phyloP scores from a whole-genome alignment of 345 rosid species.

The Hypericum androsaemum region DNA sequence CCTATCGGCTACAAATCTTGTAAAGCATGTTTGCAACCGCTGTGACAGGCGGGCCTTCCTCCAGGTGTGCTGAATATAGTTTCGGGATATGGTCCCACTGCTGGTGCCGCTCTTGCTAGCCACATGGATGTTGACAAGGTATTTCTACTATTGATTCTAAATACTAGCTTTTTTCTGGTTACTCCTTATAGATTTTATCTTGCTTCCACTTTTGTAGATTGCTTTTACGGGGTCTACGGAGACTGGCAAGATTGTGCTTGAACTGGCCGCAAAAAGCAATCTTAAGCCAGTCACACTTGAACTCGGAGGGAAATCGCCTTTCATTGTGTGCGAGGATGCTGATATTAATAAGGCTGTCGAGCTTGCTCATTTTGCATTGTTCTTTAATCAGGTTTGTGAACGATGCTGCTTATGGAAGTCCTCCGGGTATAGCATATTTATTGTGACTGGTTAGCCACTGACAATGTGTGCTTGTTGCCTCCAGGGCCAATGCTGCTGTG shows the following conservation, averaged over 20 bases:
- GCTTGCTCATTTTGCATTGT: constrained; percentile 20
- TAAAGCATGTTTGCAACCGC: too few species aligned
- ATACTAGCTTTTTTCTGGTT: too few species aligned
- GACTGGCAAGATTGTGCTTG: constrained; percentile 17
- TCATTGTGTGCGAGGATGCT: constrained; percentile 22
- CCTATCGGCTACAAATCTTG: too few species aligned
- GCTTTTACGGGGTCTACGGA: constrained; percentile 25
- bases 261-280: constrained; percentile 22
- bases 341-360: constrained; percentile 20
- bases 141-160: too few species aligned
- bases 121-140: too few species aligned
- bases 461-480: neutral
- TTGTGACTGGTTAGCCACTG: neutral
- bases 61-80: too few species aligned
- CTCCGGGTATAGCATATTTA: neutral
- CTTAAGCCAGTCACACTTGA: constrained; percentile 23
- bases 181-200: too few species aligned
- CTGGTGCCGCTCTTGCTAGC: too few species aligned
- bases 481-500: constrained; percentile 26
- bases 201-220: too few species aligned
- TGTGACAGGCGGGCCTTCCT: too few species aligned
- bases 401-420: neutral
- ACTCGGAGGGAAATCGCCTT: constrained; percentile 29
- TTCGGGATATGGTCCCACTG: too few species aligned
- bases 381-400: constrained; percentile 21